Conservation (phyloP, 1,139 yeast genomes). For the Pichia sp. region DNA sequence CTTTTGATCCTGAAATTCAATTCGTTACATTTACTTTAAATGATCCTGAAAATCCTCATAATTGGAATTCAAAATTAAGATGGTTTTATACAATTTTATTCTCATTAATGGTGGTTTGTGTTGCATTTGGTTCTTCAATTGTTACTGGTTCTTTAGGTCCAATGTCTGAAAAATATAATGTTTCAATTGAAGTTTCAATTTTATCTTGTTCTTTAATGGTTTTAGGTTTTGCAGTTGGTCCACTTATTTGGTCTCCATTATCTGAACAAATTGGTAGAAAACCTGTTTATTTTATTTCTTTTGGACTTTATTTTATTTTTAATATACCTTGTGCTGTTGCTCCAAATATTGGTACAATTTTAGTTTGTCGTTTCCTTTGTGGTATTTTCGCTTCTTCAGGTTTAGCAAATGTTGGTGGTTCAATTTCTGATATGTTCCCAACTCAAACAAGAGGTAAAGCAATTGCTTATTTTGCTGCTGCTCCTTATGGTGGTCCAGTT, state of each 20-base stretch:
- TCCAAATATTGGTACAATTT: slow-evolving; percentile 72
- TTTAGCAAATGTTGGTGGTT: slow-evolving; percentile 81
- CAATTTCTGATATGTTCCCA: slow-evolving; percentile 80
- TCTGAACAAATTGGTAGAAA: slow-evolving; percentile 83
- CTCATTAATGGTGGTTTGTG: slow-evolving; percentile 69
- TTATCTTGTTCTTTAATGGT: slow-evolving; percentile 83
- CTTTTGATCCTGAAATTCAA: slow-evolving; percentile 60
- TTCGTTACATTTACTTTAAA: slow-evolving; percentile 71
- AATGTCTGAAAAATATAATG: slow-evolving; percentile 57
- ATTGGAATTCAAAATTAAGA: slow-evolving; percentile 56
- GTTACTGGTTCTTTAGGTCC: slow-evolving; percentile 78
- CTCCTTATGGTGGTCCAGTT: slow-evolving; percentile 92
- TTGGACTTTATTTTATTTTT: slow-evolving; percentile 67
- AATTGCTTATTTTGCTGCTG: slow-evolving; percentile 84
- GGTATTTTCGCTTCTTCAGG: slow-evolving; percentile 87
- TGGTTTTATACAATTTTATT: slow-evolving; percentile 69
- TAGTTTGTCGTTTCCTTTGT: slow-evolving; percentile 76
- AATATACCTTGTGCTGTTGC: slow-evolving; percentile 88
- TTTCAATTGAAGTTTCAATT: slow-evolving; percentile 71
- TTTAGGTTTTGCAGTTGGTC: slow-evolving; percentile 82
- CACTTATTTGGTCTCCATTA: slow-evolving; percentile 84
- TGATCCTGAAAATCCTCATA: slow-evolving; percentile 85
- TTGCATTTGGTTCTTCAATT: slow-evolving; percentile 87
- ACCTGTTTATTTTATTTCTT: slow-evolving; percentile 73
- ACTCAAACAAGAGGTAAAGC: slow-evolving; percentile 80